Evolutionary conservation across 345 rosid species (phyloP).

Genomic region (Gossypium raimondii): DNA sequence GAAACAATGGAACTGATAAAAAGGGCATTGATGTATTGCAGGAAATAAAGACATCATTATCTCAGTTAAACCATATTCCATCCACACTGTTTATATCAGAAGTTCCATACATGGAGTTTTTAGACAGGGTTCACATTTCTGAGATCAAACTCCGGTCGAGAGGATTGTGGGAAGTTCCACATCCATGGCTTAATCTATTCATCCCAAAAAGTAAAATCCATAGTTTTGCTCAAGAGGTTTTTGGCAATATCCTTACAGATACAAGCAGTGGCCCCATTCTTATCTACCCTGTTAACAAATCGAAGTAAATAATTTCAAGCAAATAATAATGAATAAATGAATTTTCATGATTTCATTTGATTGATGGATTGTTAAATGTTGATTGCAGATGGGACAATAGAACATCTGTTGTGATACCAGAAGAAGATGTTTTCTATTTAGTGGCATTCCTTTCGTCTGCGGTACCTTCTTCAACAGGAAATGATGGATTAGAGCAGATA

Average conservation of each 20-base stretch:
- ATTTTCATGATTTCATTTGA: constrained; percentile 10
- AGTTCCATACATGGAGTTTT: constrained; percentile 69
- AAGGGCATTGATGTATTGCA: constrained; percentile 30
- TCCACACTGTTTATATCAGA: constrained; percentile 73
- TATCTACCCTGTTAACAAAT: constrained; percentile 81
- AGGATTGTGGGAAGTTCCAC: constrained; percentile 96
- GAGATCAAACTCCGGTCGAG: constrained; percentile 73
- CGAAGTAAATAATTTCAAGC: constrained; percentile 50
- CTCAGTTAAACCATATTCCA: constrained; percentile 61
- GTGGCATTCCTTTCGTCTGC: constrained; percentile 94
- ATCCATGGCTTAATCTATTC: constrained; percentile 96
- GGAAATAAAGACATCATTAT: constrained; percentile 57
- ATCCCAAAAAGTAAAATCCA: constrained; percentile 71
- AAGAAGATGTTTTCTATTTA: constrained; percentile 80
- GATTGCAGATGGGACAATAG: constrained; percentile 88
- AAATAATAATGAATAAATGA: too few species aligned
- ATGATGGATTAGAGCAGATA: constrained; percentile 63
- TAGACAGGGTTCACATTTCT: constrained; percentile 86
- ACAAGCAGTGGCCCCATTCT: constrained; percentile 94
- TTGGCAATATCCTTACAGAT: constrained; percentile 66
- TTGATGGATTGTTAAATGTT: constrained; percentile 20
- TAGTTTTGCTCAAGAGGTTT: constrained; percentile 65
- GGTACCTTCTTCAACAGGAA: constrained; percentile 65
- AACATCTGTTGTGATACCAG: constrained; percentile 80
- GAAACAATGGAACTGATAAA: neutral